These are phyloP conservation scores for Penicillium crustosum DNA, from an alignment of 2,329 filamentous ascomycete genomes.

Conservation along the genomic window DNA sequence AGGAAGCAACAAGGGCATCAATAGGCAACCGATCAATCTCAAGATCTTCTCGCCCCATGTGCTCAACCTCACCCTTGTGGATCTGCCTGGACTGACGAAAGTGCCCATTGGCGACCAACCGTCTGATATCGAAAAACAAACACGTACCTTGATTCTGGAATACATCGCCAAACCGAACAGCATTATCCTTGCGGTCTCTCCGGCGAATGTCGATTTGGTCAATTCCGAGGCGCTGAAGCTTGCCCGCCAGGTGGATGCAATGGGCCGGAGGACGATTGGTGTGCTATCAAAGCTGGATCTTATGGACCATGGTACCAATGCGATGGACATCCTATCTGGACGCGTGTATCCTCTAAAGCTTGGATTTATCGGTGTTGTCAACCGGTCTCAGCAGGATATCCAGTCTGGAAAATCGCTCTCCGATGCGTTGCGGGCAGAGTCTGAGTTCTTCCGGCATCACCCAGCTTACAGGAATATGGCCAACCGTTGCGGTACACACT, in stretches of 20 bases:
- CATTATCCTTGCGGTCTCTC: conserved; percentile 93
- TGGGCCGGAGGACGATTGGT: conserved; percentile 91
- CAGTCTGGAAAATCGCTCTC: conserved; percentile 92
- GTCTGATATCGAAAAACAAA: conserved; percentile 97
- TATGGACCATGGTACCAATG: conserved; percentile 99
- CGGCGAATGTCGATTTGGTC: conserved; percentile 95
- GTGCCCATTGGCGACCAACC: conserved; percentile 98
- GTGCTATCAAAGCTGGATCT: conserved; percentile 95
- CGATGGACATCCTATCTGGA: conserved; percentile 94
- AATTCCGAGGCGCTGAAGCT: conserved; percentile 98
- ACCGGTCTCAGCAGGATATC: conserved; percentile 97
- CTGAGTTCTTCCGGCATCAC: conserved; percentile 95
- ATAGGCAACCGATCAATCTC: conserved; percentile 93
- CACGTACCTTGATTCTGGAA: conserved; percentile 90
- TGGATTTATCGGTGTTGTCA: conserved; percentile 97
- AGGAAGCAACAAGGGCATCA: conserved; percentile 97
- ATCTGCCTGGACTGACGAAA: conserved; percentile 94
- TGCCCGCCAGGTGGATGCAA: conserved; percentile 91
- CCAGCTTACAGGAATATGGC: conserved; percentile 97
- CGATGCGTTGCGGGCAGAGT: conserved; percentile 83
- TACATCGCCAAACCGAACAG: conserved; percentile 99
- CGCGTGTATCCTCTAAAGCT: conserved; percentile 95
- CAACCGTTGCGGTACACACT: conserved; percentile 87
- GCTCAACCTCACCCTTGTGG: conserved; percentile 91
- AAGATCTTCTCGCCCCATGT: conserved; percentile 98